Evolutionary conservation across 176 grass and related monocot genomes (phyloP), one percentile per base, ranked within the genome.

Genomic region (Oryza punctata): DNA sequence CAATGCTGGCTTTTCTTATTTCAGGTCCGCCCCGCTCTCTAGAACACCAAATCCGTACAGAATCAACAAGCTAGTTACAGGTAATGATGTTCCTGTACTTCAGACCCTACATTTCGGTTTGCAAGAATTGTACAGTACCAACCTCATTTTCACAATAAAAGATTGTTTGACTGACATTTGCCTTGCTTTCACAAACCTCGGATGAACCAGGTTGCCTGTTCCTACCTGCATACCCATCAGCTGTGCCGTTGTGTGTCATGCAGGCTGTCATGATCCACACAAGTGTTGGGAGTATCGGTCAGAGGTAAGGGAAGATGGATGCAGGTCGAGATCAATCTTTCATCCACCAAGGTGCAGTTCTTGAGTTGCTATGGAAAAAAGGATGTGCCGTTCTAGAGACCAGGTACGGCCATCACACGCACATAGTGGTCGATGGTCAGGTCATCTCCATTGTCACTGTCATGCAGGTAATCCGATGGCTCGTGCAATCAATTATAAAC

Each of bases 61-160:
- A 60, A 70, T 33, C n/a, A 7, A 44, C 26, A 21, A 16, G 4
- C 18, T 8, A 50, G 73, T 11, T 64, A 54, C 72, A 49, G 54
- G n/a, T 10, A 72, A 12, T 11, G 12, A 14, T 25, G 24, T 38
- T 88, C 63, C 76, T 71, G 61, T 67, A 69, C 26, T 7, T n/a
- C 46, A 60, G 61, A 73, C 37, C 61, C 3, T 76, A 14, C 16
- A 10, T 81, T 76, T 35, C 10, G 8, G 21, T 15, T 16, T 69
- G 61, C n/a, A 54, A 74, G 49, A 88, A 79, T 30, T 61, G n/a
- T 69, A 66, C 73, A 27, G 44, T 67, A 9, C 10, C 49, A n/a
- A 54, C 67, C 9, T 84, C 19, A 60, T 44, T 79, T 84, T 84
- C 81, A 12, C 45, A 43, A 73, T 83, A 35, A 73, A 68, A 88